Evolutionary conservation across 2,329 filamentous ascomycete species (phyloP), one percentile per base, ranked within the genome.

Genomic region (Hyphodiscus sp.): DNA sequence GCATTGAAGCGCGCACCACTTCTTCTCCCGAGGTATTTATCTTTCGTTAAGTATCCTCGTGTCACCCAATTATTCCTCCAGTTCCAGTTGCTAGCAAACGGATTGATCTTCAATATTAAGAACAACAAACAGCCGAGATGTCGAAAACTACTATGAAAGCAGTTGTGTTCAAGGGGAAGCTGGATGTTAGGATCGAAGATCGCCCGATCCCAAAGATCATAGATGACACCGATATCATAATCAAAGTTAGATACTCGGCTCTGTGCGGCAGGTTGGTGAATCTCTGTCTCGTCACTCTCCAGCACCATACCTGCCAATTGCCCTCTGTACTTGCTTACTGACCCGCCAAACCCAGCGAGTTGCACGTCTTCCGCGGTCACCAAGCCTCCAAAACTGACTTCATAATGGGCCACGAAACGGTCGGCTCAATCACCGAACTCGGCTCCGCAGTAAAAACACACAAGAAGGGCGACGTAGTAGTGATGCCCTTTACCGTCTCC

Each of bases 331-430:
- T 26, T 3, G 8, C 8, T 26, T 11, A 29, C n/a, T n/a, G n/a
- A n/a, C n/a, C n/a, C n/a, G n/a, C n/a, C 16, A 43, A 11, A 7
- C 4, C 81, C 86, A 9, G 87, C 65, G 90, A 96, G 66, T 76
- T 96, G 26, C 91, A 95, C 70, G 83, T 89, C 50, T 95, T 85
- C 72, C 86, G 91, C 43, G 91, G 91, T 41, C 85, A 89, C 63
- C 83, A 95, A 67, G 77, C 82, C 20, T 85, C 83, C 1, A 75
- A 70, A 0, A 80, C 85, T 11, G 79, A 76, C 20, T 81, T 80
- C 63, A 77, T 82, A 52, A 83, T 83, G 55, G 88, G 90, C 57
- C 91, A 96, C 67, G 91, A 96, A 67, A 95, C 95, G 64, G 89
- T 87, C 0, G 91, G 91, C 10, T 77, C 76, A 29, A 81, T 96